Base-by-base conservation (phyloP, 805 yeast genomes). In the Yarrowia keelungensis region DNA sequence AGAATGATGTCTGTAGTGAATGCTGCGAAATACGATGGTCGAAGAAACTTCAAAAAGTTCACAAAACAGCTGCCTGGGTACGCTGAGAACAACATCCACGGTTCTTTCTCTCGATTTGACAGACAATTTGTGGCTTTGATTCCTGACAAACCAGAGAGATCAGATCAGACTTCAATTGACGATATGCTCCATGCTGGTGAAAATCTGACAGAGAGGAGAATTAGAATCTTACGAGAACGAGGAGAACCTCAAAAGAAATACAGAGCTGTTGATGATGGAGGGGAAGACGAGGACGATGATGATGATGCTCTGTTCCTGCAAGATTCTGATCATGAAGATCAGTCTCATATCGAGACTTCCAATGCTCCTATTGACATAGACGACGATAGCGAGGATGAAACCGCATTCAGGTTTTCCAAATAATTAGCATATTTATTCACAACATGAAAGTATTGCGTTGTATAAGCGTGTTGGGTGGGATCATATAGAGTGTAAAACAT, bases 331-430 rank as follows among this genome's bases (percentile, higher is more conserved):
- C 15, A 26, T 5, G 67, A 46, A 47, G 65, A 41, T 10, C 50
- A 32, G n/a, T 11, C 42, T 0, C 14, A 42, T 3, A 16, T 16
- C 5, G 15, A 56, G 38, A 26, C 47, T 7, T 14, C 51, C 7
- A 38, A 56, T 42, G 65, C 32, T 16, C 42, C 65, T 19, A 59
- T 59, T 16, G 26, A 32, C 7, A 59, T 59, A 16, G 65, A 59
- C n/a, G 65, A 59, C 14, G 65, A 59, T 15, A 59, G 65, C 16
- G 65, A 59, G 22, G 65, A 59, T 19, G 65, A 59, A 59, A 59
- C 65, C 16, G 51, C 50, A 7, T 59, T 59, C 51, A 59, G 12
- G 19, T 59, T 59, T 35, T 59, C 65, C 2, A 59, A 59, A 42
- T 59, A 16, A 32, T 22, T 56, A n/a, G 14, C 4, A 14, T 56